Conservation (phyloP, 73 alveolate species). For the Paramecium bursaria region DNA sequence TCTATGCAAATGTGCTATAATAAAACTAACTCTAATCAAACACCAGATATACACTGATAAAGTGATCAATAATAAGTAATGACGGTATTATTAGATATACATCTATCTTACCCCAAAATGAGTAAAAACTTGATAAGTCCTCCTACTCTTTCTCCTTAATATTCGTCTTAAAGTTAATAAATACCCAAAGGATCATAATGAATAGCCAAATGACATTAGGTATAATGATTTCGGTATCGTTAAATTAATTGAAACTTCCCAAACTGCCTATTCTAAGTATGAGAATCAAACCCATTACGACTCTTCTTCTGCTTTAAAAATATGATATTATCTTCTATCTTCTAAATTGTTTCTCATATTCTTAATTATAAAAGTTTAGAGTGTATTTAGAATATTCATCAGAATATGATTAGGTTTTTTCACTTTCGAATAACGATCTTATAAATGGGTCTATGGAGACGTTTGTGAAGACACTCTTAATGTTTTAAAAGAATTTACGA, state of each 20-base stretch:
- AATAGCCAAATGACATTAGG: not conserved
- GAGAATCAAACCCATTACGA: not conserved
- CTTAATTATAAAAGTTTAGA: constrained; percentile 1
- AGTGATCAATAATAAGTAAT: constrained; percentile 24
- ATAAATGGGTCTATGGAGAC: constrained; percentile 49
- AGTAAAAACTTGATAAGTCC: not conserved
- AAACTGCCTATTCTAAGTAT: constrained; percentile 33
- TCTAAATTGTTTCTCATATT: constrained; percentile 53
- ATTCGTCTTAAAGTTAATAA: not conserved
- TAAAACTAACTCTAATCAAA: constrained; percentile 27
- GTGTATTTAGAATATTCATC: constrained; percentile 31
- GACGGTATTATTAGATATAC: constrained; percentile 20
- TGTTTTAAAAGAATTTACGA: constrained; percentile 7
- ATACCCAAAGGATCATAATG: constrained; percentile 19
- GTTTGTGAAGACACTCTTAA: constrained; percentile 28
- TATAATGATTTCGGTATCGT: not conserved
- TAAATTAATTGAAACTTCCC: not conserved
- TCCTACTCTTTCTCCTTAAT: not conserved
- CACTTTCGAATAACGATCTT: constrained; percentile 45
- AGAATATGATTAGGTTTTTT: constrained; percentile 33
- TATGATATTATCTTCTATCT: not conserved
- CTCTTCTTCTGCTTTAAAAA: constrained; percentile 40
- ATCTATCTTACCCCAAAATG: constrained; percentile 33
- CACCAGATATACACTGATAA: constrained; percentile 9
- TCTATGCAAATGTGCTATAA: constrained; percentile 41